Evolutionary conservation across 495 filamentous ascomycete genomes (phyloP), one percentile per base, ranked within the genome.

Genomic region (Penicillium steckii): DNA sequence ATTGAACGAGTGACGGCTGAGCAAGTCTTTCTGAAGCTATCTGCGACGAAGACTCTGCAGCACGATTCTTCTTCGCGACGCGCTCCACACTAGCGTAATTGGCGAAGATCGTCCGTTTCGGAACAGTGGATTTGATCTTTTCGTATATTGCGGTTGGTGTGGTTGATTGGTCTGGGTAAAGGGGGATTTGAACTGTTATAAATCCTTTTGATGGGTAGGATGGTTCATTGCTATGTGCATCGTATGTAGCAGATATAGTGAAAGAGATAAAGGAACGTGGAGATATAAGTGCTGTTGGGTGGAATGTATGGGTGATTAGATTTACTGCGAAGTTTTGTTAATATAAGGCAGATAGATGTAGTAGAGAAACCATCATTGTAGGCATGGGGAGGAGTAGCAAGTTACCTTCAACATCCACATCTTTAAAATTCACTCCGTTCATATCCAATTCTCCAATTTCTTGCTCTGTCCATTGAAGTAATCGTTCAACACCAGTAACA

Each of bases 71-170:
- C 23, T 72, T 46, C 41, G 71, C 58, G 1, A 87, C 73, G 25
- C 77, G 68, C 71, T 91, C 87, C 3, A 89, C 72, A 51, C 81
- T 82, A 2, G 74, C 77, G 53, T 90, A 87, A 3, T 67, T 67
- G 29, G 72, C 82, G 44, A 81, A 69, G 21, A 83, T 72, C 4
- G 76, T 62, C 30, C 67, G 74, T 44, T 68, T 73, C n/a, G 72
- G 67, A 12, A 57, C 63, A 3, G 47, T 44, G 3, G 56, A 50
- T 25, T 26, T 30, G 50, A 75, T 68, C 8, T 48, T 62, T 7
- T 71, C 67, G 8, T 56, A 54, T 9, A 75, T 56, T 8, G 65
- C 43, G 18, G 61, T 44, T 2, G 71, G 66, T 17, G 67, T 53
- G 9, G 72, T 60, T 6, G 58, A 58, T 0, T 62, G 53, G 18